Base-by-base conservation (phyloP, 1,284 basidiomycete species). In the Ustilago vetiveriae region DNA sequence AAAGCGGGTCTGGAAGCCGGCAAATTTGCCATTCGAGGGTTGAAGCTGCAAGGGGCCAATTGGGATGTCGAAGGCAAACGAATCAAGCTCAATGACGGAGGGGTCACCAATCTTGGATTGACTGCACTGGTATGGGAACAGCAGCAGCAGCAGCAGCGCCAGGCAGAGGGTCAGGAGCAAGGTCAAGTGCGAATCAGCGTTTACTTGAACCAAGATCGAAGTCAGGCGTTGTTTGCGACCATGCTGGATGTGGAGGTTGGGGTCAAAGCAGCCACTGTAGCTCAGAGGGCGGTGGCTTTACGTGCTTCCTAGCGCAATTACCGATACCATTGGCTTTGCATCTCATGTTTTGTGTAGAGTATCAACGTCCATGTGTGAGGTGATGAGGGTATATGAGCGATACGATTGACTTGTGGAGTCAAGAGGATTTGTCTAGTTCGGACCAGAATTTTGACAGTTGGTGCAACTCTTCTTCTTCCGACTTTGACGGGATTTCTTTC, bases 131-230 rank as follows among this genome's bases (percentile, higher is more conserved):
- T 68, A 21, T 79, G 78, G 78, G 51, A 59, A 26, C 29, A 42
- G 17, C 24, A 49, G 29, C 29, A 50, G 21, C 19, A 13, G 14
- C 35, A 30, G 7, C 22, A 24, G 5, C 3, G 21, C 11, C 37
- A 44, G 29, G 21, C 3, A 6, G 32, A 33, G 30, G 22, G 30
- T 35, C 32, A 4, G 11, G 43, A 38, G 11, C 17, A 50, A 17
- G 36, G 42, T 13, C 32, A 33, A 30, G 63, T 72, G 33, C 91
- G 90, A 72, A 83, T 97, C 21, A 93, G 94, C 0, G 90, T 97
- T 32, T 97, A 96, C 82, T 86, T 96, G 79, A 95, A 97, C 83
- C 86, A 87, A 63, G 94, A 96, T 82, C 88, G 94, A 36, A 90
- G 88, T 77, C 90, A 92, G 77, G 90, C 94, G 38, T 84, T 97